phyloP scores from a whole-genome alignment of 2,329 filamentous ascomycete species.

The Hypoxylon sp. region DNA sequence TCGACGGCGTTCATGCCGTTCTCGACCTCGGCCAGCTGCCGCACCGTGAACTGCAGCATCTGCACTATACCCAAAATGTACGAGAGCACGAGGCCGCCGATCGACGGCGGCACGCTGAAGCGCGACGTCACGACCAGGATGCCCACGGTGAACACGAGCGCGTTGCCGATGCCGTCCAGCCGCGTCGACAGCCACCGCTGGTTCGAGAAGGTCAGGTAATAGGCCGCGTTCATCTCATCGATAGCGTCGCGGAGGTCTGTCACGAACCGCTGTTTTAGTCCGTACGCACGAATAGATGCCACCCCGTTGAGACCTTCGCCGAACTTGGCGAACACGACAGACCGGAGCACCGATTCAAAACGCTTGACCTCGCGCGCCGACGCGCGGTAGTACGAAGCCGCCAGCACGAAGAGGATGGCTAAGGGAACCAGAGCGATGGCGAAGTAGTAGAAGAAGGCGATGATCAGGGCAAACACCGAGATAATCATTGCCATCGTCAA shows the following conservation, averaged over 20 bases:
- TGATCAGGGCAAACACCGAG: constrained; percentile 88
- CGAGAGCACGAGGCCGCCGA: constrained; percentile 86
- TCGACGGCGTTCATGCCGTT: constrained; percentile 99
- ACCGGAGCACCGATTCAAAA: constrained; percentile 89
- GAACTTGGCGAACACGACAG: constrained; percentile 89
- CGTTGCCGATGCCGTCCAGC: constrained; percentile 84
- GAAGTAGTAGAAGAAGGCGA: constrained; percentile 95
- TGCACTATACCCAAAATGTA: constrained; percentile 95
- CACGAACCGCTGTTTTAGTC: constrained; percentile 80
- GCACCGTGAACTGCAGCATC: constrained; percentile 95
- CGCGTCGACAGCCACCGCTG: constrained; percentile 92
- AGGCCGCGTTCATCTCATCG: constrained; percentile 92
- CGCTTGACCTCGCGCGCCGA: constrained; percentile 96
- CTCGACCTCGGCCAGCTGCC: constrained; percentile 94
- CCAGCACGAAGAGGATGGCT: constrained; percentile 81
- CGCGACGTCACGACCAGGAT: constrained; percentile 93
- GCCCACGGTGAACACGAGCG: constrained; percentile 87
- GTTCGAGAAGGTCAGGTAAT: constrained; percentile 95
- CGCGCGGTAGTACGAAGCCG: constrained; percentile 87
- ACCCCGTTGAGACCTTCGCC: constrained; percentile 87
- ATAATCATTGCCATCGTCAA: constrained; percentile 85
- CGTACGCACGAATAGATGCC: constrained; percentile 89
- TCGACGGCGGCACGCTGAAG: constrained; percentile 86
- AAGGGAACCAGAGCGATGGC: constrained; percentile 72
- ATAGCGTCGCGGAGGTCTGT: constrained; percentile 76